Conservation (phyloP, 495 filamentous ascomycete genomes). For the Cercophora samala region DNA sequence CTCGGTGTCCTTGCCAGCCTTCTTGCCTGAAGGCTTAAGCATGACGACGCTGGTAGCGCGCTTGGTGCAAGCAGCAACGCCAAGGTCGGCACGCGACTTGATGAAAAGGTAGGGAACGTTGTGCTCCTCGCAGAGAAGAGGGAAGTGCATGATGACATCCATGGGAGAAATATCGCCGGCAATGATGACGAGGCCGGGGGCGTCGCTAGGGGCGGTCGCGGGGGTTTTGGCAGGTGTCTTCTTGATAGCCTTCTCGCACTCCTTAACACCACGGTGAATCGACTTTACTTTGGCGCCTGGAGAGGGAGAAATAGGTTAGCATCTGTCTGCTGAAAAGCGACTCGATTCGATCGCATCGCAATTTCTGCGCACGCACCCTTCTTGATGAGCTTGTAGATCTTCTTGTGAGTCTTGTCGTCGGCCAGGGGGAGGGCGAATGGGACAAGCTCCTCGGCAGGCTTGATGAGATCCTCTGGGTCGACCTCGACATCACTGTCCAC, state of each 20-base stretch:
- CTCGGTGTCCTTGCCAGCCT: slow-evolving; percentile 46
- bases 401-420: slow-evolving; percentile 88
- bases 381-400: slow-evolving; percentile 87
- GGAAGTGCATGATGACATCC: slow-evolving; percentile 96
- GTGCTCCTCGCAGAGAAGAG: slow-evolving; percentile 96
- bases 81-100: slow-evolving; percentile 80
- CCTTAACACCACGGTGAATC: slow-evolving; percentile 95
- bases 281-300: slow-evolving; percentile 87
- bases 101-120: slow-evolving; percentile 92
- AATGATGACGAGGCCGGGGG: slow-evolving; percentile 77
- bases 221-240: slow-evolving; percentile 67
- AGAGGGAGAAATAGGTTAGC: slow-evolving; percentile 3
- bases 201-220: slow-evolving; percentile 47
- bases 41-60: slow-evolving; percentile 92
- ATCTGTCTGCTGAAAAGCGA: slow-evolving; percentile 3
- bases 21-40: slow-evolving; percentile 58
- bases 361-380: slow-evolving; percentile 61
- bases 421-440: slow-evolving; percentile 92
- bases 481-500: slow-evolving; percentile 23
- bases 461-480: slow-evolving; percentile 37
- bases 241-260: slow-evolving; percentile 94
- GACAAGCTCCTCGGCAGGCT: slow-evolving; percentile 69
- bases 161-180: slow-evolving; percentile 95
- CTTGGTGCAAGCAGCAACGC: slow-evolving; percentile 87
- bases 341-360: background rate